Conservation (phyloP, 169 alveolate genomes). For the Plasmodium coatneyi region DNA sequence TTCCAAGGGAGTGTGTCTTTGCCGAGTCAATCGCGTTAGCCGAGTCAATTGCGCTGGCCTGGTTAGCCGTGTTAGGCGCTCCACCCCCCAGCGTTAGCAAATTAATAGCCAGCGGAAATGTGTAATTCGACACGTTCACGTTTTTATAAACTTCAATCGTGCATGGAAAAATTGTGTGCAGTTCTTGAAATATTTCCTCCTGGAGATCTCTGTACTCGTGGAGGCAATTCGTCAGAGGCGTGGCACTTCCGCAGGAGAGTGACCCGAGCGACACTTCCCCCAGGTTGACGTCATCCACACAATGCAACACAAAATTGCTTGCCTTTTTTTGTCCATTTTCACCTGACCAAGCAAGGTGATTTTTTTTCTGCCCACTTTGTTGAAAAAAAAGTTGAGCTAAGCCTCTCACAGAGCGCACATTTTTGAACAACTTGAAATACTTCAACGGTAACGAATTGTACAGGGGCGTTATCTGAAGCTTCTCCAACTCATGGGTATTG, state of each 20-base stretch:
- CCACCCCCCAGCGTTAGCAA: slow-evolving; percentile 35
- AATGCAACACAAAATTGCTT: background rate
- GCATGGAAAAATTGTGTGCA: slow-evolving; percentile 16
- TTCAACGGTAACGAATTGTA: slow-evolving; percentile 21
- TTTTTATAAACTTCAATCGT: slow-evolving; percentile 47
- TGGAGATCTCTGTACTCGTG: slow-evolving; percentile 11
- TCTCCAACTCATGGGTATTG: slow-evolving; percentile 2
- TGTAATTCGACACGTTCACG: slow-evolving; percentile 42
- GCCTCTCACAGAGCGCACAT: background rate
- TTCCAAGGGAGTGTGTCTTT: background rate
- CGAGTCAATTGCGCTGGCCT: background rate
- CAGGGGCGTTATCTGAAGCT: slow-evolving; percentile 19
- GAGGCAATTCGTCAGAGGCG: background rate
- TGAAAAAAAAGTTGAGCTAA: background rate
- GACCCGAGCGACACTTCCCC: background rate
- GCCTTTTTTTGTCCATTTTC: background rate
- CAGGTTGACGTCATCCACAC: slow-evolving; percentile 38
- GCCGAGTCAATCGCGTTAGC: background rate
- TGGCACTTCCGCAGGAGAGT: background rate
- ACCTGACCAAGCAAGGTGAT: slow-evolving; percentile 1
- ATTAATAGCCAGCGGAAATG: slow-evolving; percentile 66
- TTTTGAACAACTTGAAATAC: slow-evolving; percentile 38
- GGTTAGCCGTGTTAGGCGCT: background rate
- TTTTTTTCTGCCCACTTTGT: background rate
- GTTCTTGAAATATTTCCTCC: slow-evolving; percentile 51